These are phyloP conservation scores for Meira miltonrushii DNA, from an alignment of 1,284 basidiomycete species.

Conservation along the genomic window DNA sequence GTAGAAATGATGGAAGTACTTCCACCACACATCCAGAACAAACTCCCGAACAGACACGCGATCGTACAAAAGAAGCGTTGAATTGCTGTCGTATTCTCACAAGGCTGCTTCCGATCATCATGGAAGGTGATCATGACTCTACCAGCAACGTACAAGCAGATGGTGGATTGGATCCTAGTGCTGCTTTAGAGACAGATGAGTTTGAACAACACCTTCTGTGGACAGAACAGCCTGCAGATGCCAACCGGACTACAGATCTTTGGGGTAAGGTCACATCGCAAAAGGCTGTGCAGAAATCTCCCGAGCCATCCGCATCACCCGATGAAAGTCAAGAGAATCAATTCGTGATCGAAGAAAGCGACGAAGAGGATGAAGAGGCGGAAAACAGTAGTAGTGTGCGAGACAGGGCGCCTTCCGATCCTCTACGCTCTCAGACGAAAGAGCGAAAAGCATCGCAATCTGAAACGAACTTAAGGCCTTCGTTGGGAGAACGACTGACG, in stretches of 20 bases:
- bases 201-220: constrained; percentile 30
- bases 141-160: background rate
- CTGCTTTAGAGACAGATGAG: constrained; percentile 10
- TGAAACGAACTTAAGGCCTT: constrained; percentile 6
- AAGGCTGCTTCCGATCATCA: constrained; percentile 36
- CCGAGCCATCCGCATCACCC: too few relatives aligned
- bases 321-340: constrained; percentile 19
- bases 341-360: constrained; percentile 43
- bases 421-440: background rate
- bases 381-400: background rate
- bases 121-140: constrained; percentile 17
- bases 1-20: too few relatives aligned
- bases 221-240: constrained; percentile 9
- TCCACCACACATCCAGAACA: background rate
- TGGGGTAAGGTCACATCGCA: background rate
- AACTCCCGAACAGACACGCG: constrained; percentile 15
- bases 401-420: background rate
- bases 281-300: background rate
- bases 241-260: background rate
- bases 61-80: constrained; percentile 38
- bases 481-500: constrained; percentile 30
- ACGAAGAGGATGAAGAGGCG: constrained; percentile 8
- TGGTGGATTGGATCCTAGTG: background rate
- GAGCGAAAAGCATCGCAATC: constrained; percentile 9
- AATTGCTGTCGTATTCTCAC: constrained; percentile 46